Evolutionary conservation across 352 stramenopile genomes (phyloP).

Genomic region (Pythium aristosporum): DNA sequence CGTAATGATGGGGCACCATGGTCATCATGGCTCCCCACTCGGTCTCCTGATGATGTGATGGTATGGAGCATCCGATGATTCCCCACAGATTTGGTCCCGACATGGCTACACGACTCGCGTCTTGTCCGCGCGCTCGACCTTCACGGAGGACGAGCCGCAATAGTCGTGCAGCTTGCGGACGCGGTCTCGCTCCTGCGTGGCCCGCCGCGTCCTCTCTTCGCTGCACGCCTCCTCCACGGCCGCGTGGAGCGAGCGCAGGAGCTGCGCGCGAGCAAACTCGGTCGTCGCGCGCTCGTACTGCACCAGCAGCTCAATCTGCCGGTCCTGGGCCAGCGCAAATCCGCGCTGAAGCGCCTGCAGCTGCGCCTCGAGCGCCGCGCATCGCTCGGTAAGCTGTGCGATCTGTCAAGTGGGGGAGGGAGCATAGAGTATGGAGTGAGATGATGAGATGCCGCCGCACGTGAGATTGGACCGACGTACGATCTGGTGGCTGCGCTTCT

Average conservation of each 20-base stretch:
- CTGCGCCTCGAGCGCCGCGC: conserved; percentile 39
- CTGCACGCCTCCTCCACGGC: conserved; percentile 28
- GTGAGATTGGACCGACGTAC: conserved; percentile 21
- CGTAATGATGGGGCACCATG: background rate
- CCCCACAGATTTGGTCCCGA: background rate
- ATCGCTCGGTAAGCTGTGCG: conserved; percentile 41
- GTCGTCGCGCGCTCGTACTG: conserved; percentile 23
- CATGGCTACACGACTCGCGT: conserved; percentile 16
- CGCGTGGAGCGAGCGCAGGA: conserved; percentile 29
- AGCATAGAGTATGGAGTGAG: background rate
- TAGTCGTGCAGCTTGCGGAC: conserved; percentile 51
- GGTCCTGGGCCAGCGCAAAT: conserved; percentile 24
- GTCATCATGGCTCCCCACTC: background rate
- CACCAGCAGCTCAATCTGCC: conserved; percentile 46
- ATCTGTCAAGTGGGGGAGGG: conserved; percentile 24
- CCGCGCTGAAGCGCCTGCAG: conserved; percentile 34
- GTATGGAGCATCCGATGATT: background rate
- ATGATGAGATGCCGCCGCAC: too few species aligned
- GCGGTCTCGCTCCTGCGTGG: conserved; percentile 29
- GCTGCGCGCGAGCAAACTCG: conserved; percentile 27
- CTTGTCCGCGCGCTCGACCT: conserved; percentile 47
- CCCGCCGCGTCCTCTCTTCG: conserved; percentile 34
- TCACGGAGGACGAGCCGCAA: conserved; percentile 62
- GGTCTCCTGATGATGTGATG: too few species aligned
- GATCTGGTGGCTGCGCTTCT: conserved; percentile 41